Conservation (phyloP, 306 rosid genomes). For the Myrica gale region DNA sequence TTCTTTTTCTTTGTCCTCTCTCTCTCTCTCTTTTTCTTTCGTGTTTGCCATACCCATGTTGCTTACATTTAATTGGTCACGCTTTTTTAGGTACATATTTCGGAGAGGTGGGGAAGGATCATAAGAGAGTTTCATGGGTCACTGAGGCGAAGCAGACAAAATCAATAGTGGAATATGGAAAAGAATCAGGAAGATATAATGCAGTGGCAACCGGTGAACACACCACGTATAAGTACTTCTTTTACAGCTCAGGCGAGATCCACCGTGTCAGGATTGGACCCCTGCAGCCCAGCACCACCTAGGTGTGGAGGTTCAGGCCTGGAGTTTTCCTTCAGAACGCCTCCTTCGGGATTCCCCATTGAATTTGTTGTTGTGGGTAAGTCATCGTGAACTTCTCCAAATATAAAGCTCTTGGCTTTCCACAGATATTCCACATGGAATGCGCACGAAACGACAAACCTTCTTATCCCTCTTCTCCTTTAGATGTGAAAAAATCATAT, state of each 20-base stretch:
- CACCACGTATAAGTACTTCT: conserved; percentile 34
- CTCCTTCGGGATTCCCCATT: conserved; percentile 51
- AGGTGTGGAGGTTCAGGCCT: conserved; percentile 47
- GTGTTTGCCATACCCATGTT: not conserved
- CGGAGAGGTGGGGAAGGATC: conserved; percentile 62
- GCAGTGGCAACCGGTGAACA: conserved; percentile 29
- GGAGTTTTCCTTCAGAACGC: conserved; percentile 63
- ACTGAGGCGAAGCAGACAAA: conserved; percentile 39
- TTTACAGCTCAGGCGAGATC: conserved; percentile 41
- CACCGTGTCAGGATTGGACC: conserved; percentile 48
- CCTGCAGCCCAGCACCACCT: conserved; percentile 31
- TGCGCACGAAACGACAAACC: no score
- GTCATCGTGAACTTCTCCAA: conserved; percentile 17
- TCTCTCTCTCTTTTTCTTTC: no score
- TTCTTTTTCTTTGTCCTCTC: not conserved
- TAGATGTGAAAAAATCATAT: not conserved
- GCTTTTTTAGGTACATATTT: conserved; percentile 55
- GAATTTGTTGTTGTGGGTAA: conserved; percentile 67
- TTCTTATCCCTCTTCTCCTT: not conserved
- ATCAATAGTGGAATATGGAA: conserved; percentile 41
- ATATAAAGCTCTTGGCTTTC: not conserved
- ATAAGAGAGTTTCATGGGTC: conserved; percentile 69
- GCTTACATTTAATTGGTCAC: not conserved
- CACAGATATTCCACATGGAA: no score
- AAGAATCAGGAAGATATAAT: conserved; percentile 26